Percentiles rank a stretch among this genome's conserved stretches.
phyloP scores from a whole-genome alignment of 148 eudicot species.

The Spergularia marina region DNA sequence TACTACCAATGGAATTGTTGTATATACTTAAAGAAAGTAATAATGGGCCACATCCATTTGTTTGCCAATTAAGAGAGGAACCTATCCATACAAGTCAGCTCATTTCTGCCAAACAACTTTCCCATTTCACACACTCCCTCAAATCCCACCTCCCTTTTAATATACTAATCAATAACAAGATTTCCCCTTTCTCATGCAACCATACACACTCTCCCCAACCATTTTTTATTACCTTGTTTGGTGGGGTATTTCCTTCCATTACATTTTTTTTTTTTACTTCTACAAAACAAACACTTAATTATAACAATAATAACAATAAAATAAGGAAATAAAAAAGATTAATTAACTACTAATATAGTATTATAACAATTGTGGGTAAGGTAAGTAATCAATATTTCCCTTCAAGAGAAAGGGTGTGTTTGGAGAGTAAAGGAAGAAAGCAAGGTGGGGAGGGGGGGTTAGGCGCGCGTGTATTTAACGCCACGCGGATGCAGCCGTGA shows the following conservation, averaged over 20 bases:
- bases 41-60: conserved; percentile 20
- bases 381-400: conserved; percentile 24
- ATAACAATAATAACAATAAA: not conserved
- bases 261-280: not conserved
- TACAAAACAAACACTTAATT: not conserved
- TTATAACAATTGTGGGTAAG: conserved; percentile 29
- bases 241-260: conserved; percentile 21
- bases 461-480: conserved; percentile 37
- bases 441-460: not conserved
- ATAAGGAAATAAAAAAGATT: not conserved
- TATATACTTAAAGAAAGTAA: not conserved
- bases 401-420: not conserved
- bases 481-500: conserved; percentile 87
- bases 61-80: conserved; percentile 31
- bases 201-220: conserved; percentile 32
- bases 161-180: conserved; percentile 6
- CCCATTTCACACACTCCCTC: conserved; percentile 16
- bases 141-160: conserved; percentile 21
- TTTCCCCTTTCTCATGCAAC: conserved; percentile 27
- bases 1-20: not conserved
- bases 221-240: conserved; percentile 37
- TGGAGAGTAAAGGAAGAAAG: not conserved
- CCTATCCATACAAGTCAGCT: conserved; percentile 43
- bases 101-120: conserved; percentile 34
- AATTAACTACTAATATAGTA: conserved; percentile 7